Evolutionary conservation across 2,329 filamentous ascomycete species (phyloP), one percentile per base, ranked within the genome.

Genomic region (Penicillium concentricum): DNA sequence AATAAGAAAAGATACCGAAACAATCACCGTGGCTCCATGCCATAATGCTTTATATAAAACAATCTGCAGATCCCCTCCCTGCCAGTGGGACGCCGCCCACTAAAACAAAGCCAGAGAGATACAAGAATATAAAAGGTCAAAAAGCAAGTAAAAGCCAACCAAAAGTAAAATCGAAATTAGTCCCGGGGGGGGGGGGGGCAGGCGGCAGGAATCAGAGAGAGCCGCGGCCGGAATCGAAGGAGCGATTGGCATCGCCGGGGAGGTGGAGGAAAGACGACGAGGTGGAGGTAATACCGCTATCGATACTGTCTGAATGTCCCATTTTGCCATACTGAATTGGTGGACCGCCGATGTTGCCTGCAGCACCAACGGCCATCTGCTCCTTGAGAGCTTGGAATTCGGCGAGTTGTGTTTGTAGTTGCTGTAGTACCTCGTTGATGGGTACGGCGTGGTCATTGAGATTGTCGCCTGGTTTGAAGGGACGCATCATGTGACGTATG

Each of bases 401-500:
- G 22, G 72, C 73, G 20, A 77, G 68, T 56, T 76, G 75, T n/a
- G 68, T 73, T 39, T 73, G 70, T 8, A 77, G 52, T 57, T 77
- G 68, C 56, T 71, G 69, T 58, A 77, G 61, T 20, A 97, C 82
- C 16, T 87, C 84, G 12, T 81, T 74, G 82, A 97, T 96, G 3
- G 92, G 89, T 20, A 85, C 88, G 12, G 90, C 86, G 58, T 96
- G 84, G 62, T 91, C 84, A 51, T 89, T 82, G 26, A 96, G 82
- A 61, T 82, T 79, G 43, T 81, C 77, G 47, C 90, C 81, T 1
- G 74, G 73, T 39, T 80, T 84, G 66, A 88, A 84, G 13, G 91
- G 91, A 34, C 83, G 82, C 63, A 91, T 84, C 73, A 95, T 84
- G 73, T 96, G 88, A 47, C 93, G 88, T 67, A 96, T 80, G 13